Evolutionary conservation across 345 rosid species (phyloP).

Genomic region (Draba incana): DNA sequence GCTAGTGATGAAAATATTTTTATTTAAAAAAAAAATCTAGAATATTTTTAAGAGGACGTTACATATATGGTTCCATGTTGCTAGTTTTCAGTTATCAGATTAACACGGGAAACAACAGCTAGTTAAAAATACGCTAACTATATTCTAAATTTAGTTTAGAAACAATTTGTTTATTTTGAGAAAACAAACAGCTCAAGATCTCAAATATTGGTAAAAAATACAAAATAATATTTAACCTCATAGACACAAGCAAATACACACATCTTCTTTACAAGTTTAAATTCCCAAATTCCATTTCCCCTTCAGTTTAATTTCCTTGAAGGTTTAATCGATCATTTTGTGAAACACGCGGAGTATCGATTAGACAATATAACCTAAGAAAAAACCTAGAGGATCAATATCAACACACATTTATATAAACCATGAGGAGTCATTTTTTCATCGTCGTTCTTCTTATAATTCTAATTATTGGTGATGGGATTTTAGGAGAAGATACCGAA

Average conservation of each 20-base stretch:
- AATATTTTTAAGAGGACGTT: too few species aligned
- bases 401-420: conserved; percentile 2
- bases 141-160: conserved; percentile 4
- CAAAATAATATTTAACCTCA: not conserved
- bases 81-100: too few species aligned
- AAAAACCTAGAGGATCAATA: not conserved
- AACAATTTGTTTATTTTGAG: not conserved
- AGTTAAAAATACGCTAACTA: conserved; percentile 18
- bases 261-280: conserved; percentile 24
- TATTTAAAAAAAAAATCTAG: too few species aligned
- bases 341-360: conserved; percentile 3
- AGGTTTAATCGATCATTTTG: conserved; percentile 3
- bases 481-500: conserved; percentile 22
- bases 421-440: conserved; percentile 17
- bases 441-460: not conserved
- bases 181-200: conserved; percentile 16
- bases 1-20: too few species aligned
- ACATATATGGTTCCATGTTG: too few species aligned
- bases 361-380: too few species aligned
- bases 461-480: conserved; percentile 18
- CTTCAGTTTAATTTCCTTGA: conserved; percentile 12
- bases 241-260: not conserved
- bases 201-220: not conserved
- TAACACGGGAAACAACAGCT: not conserved
- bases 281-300: conserved; percentile 19